Evolutionary conservation across 73 alveolate genomes (phyloP), one percentile per base, ranked within the genome.

Genomic region (Blepharisma stoltei): DNA sequence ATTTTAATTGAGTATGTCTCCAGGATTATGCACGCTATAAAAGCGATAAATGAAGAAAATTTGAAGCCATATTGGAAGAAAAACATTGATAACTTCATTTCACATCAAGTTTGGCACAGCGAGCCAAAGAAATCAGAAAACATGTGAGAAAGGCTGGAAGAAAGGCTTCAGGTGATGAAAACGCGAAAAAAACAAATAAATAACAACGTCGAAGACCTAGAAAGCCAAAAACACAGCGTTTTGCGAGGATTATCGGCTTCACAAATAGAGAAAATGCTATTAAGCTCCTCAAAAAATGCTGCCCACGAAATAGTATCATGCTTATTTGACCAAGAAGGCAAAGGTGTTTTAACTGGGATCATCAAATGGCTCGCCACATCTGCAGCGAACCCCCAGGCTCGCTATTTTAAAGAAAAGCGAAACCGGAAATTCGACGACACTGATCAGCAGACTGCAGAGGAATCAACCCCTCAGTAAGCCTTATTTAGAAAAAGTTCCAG

Each of bases 281-380:
- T 77, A 48, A 88, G 89, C 14, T 82, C 91, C 20, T 83, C 91
- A 0, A 88, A 88, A 66, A 83, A 83, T 80, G 89, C 83, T 9
- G 95, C 95, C 0, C 80, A 84, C 25, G 95, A 88, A 76, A 89
- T 88, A 6, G 84, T 88, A 11, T 84, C 92, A 6, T 84, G 87
- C 44, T 77, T 88, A 6, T 79, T 88, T 50, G 79, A 86, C 55
- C 32, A 77, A 18, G 73, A 41, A 21, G 78, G 78, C 47, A 73
- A 67, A 75, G 95, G 95, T 8, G 89, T 88, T 8, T 86, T 88
- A 3, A 88, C 91, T 47, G 95, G 83, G 60, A 88, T 88, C 7
- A 88, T 88, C 32, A 78, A 86, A 52, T 88, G 95, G 95, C 83
- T 88, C 55, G 86, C 95, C 6, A 84, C 93, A 20, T 79, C 86